Base-by-base conservation (phyloP, 2,329 filamentous ascomycete species). In the Ophiostoma sp. region DNA sequence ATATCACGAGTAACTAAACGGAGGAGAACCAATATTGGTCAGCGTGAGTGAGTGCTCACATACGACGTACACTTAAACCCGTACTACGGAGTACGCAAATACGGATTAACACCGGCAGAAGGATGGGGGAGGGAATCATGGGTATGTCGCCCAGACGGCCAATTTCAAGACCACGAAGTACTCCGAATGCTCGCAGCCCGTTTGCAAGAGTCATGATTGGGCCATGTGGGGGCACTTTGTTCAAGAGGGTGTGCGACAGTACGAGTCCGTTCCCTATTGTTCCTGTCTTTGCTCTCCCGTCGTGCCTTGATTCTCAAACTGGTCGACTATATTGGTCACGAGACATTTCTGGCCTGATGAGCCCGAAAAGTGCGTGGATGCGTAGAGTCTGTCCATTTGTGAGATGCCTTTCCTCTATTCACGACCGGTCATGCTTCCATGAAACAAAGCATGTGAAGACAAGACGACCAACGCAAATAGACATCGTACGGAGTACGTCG, bases 171-270 rank as follows among this genome's bases (percentile, higher is more conserved):
- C 47, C 27, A 27, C 27, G 27, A 27, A 27, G 27, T 27, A 27
- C 27, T 27, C 8, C 14, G 16, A 5, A 9, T 52, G 45, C 45
- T 18, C 11, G 49, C 18, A 64, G 36, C n/a, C 36, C 18, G 18
- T 27, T 47, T 64, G 18, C 42, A 45, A 27, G 63, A 47, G 41
- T 14, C 42, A 47, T 64, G 63, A 64, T 64, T 64, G 63, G 63
- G 41, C 41, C 9, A 47, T 36, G 63, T 64, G 63, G 63, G 63
- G 63, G 63, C 7, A 38, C 55, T 12, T 9, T 38, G 27, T 38
- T 7, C 27, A 40, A 60, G 55, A 60, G 49, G 49, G 49, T 55
- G 49, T 55, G n/a, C 58, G 12, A 40, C 58, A 62, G n/a, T 62
- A 41, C 38, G 58, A 62, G 52, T 12, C 27, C 16, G 8, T 55